phyloP scores from a whole-genome alignment of 2,329 filamentous ascomycete genomes.

The Diaporthe sp. region DNA sequence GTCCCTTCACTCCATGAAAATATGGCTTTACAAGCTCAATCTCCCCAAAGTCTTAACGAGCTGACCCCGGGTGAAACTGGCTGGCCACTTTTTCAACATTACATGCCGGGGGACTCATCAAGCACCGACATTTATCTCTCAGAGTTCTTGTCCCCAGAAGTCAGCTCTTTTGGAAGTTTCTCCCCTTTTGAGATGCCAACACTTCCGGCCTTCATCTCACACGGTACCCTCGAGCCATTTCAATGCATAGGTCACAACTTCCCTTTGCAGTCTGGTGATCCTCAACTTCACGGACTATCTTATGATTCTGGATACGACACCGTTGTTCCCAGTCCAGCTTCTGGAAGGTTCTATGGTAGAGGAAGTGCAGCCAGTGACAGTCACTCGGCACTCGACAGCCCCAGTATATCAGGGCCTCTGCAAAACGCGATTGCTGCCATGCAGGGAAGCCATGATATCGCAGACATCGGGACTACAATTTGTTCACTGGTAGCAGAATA shows the following conservation, averaged over 20 bases:
- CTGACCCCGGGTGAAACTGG: neutral
- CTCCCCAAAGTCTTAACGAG: neutral
- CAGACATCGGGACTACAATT: neutral
- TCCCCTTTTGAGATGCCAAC: neutral
- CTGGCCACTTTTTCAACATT: neutral
- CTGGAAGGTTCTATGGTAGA: no score
- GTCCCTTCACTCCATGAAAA: neutral
- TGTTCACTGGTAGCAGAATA: neutral
- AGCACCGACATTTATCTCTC: neutral
- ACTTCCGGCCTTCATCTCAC: neutral
- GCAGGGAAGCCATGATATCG: neutral
- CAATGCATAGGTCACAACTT: neutral
- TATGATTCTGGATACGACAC: no score
- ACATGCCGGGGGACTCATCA: neutral
- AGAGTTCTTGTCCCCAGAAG: no score
- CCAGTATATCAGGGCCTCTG: neutral
- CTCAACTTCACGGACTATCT: neutral
- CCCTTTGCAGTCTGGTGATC: neutral
- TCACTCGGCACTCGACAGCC: neutral
- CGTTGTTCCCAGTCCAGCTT: neutral
- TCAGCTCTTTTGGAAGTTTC: neutral
- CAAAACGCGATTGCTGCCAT: neutral
- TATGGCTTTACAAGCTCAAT: neutral
- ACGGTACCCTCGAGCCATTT: neutral
- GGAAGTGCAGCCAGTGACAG: neutral